phyloP scores from a whole-genome alignment of 1,284 basidiomycete genomes.

The Austroboletus novae-zelandiae region DNA sequence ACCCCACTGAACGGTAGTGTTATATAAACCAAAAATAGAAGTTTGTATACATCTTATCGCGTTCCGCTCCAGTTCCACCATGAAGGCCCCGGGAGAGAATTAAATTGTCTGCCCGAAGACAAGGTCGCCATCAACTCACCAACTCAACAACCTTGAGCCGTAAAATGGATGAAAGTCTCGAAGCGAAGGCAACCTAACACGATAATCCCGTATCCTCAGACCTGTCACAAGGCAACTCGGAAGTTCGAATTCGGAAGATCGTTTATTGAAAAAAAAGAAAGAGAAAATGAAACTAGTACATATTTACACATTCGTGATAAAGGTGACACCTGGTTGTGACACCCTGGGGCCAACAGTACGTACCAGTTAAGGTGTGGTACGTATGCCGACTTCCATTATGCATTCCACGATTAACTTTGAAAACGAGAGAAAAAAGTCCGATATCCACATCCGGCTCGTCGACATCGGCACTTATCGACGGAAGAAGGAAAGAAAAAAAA shows the following conservation, averaged over 20 bases:
- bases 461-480: background rate
- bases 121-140: too few relatives aligned
- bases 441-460: background rate
- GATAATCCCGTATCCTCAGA: too few relatives aligned
- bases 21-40: too few relatives aligned
- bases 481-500: conserved; percentile 1
- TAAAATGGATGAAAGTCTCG: too few relatives aligned
- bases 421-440: background rate
- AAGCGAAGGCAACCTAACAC: too few relatives aligned
- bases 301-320: background rate
- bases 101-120: too few relatives aligned
- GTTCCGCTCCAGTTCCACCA: too few relatives aligned
- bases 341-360: background rate
- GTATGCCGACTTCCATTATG: background rate
- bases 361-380: background rate
- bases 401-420: background rate
- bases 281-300: background rate
- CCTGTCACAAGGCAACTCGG: background rate
- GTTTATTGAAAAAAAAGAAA: background rate
- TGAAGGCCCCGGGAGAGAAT: too few relatives aligned
- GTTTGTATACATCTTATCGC: too few relatives aligned
- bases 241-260: background rate
- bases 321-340: background rate
- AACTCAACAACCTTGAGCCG: too few relatives aligned
- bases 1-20: too few relatives aligned